Evolutionary conservation across 2,329 filamentous ascomycete species (phyloP), one percentile per base, ranked within the genome.

Genomic region (Xylaria sp.): DNA sequence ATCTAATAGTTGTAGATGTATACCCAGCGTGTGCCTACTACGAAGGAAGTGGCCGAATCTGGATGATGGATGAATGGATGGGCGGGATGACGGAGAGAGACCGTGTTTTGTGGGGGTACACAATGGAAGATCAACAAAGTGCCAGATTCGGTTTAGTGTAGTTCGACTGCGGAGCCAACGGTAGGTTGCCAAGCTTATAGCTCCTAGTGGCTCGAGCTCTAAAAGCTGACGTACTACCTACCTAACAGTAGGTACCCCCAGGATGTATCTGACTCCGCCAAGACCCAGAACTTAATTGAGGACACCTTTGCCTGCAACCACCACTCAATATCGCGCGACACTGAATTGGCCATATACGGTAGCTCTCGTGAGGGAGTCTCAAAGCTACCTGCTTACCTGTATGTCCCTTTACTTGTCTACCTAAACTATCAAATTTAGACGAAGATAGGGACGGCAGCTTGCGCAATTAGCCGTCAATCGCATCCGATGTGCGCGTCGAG

Each of bases 121-220:
- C 5, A 64, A 61, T 46, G 46, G 13, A 37, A 70, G 56, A 54
- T 73, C 72, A 73, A 73, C 72, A 73, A 73, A 71, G 51, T 73
- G 34, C 72, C 46, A 9, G 6, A 46, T 71, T 58, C 6, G 46
- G 69, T 15, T 50, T 73, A 72, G 72, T 31, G 54, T 41, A 12
- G 12, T n/a, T 39, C 1, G 1, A 31, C 8, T 13, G 31, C n/a
- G 9, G 28, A n/a, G 46, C 52, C 12, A 9, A 41, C 12, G 10
- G 8, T 10, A 5, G 15, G 20, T 31, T 57, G 54, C 50, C 56
- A 34, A 56, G 55, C 28, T 62, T 28, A 48, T 50, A 65, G 63
- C 66, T 57, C 12, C 9, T 2, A 28, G 66, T 66, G 66, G 69
- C 64, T 59, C 51, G 51, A 68, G 69, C 60, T 67, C 13, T 1